Evolutionary conservation across 768 basidiomycete species (phyloP), one percentile per base, ranked within the genome.

Genomic region (Xerocomellus dryophilus): DNA sequence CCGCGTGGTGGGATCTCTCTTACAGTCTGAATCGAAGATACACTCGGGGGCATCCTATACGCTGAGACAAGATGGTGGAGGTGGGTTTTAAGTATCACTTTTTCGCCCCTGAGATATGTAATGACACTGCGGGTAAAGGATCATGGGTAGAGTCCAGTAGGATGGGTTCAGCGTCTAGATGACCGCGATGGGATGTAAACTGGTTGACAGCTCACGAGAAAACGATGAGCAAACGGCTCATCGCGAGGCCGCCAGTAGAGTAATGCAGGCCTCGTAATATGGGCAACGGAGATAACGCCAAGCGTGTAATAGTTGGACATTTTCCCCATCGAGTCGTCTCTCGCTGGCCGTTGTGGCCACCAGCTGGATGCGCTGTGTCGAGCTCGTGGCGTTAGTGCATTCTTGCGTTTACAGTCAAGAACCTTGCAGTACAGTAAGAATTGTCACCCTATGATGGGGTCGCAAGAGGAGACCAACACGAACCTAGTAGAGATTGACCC

Each of bases 31-130:
- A 27, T 50, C 4, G 57, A 58, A 9, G 48, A 47, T 43, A 15
- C 11, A 14, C 52, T 56, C 4, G 31, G 38, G 14, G 48, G n/a
- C 60, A 57, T 67, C 27, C 18, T 31, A 14, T n/a, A 18, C 4
- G 4, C 25, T 43, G 17, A n/a, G 42, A 25, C 15, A 29, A 29
- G 43, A 14, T 18, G 4, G 25, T 10, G 43, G 27, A 6, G 12
- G 32, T 1, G 36, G 7, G 18, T 12, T 21, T 31, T 7, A 31
- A 20, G 17, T 12, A 17, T 27, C 11, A n/a, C 15, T 2, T 21
- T 10, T 39, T 27, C 2, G 11, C 12, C 15, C 18, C 36, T 41
- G 43, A 43, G 12, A 43, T 20, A n/a, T 1, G 34, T 11, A 14
- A 39, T 21, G 25, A 43, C 17, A 23, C 23, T 25, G 51, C 35